Base-by-base conservation (phyloP, 2,329 filamentous ascomycete genomes). In the Juglanconis juglandina region DNA sequence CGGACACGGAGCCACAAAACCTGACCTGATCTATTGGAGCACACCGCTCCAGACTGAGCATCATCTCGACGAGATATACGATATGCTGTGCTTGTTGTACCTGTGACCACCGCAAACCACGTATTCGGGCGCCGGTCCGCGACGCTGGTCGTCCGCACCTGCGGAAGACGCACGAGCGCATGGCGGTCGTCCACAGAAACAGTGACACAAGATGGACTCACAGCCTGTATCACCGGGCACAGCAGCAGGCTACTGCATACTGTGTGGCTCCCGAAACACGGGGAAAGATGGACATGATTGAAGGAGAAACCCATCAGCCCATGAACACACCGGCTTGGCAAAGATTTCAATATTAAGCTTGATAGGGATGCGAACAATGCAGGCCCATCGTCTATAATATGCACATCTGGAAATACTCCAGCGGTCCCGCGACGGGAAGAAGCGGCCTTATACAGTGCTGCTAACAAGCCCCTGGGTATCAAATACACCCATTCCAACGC, bases 261-360 rank as follows among this genome's bases (percentile, higher is more conserved):
- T 30, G 24, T 50, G 44, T 39, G 14, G 14, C n/a, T 34, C 55
- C 55, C 55, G 54, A 56, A 37, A 56, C 53, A 56, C 33, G 42
- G 44, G 44, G 49, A 17, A 39, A 17, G 30, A 34, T 24, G 35
- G 30, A n/a, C 5, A 35, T 8, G 49, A 30, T 39, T 8, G 35
- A 14, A 32, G 34, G 42, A 35, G 5, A 11, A 1, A 13, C 9
- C 17, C 11, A 17, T 30, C 10, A 35, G 17, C 48, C 7, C 14
- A 37, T 46, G 32, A 24, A 24, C 24, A 24, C 24, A 2, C 24
- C 24, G 48, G 17, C 8, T 11, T 44, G 11, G 35, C 24, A 5
- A 24, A 42, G 2, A 11, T 11, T 8, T 5, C 14, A 33, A 24
- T 34, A 24, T 46, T 30, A 6, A 24, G 7, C 35, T 53, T 11